phyloP scores from a whole-genome alignment of 2,329 filamentous ascomycete genomes.

The Epicoccum sorghinum region DNA sequence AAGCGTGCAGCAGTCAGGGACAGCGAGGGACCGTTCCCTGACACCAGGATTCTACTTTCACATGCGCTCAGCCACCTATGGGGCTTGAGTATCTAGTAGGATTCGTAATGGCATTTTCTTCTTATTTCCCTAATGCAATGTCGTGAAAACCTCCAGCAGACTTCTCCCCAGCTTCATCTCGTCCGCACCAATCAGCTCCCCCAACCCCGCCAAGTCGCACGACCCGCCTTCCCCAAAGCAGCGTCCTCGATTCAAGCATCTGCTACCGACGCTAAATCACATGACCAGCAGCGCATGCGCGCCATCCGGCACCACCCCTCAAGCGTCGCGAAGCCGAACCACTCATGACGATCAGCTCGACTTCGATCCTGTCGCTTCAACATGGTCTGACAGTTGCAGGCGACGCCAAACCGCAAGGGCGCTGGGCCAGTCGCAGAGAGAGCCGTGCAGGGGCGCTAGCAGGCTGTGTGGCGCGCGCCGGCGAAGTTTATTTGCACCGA shows the following conservation, averaged over 20 bases:
- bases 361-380: slow-evolving; percentile 4
- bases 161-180: slow-evolving; percentile 15
- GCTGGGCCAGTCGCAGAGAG: not conserved
- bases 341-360: slow-evolving; percentile 7
- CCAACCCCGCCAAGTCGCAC: slow-evolving; percentile 7
- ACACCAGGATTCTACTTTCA: too few relatives aligned
- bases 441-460: slow-evolving; percentile 1
- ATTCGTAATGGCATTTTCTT: too few relatives aligned
- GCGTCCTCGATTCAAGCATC: not conserved
- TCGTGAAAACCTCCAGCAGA: slow-evolving; percentile 7
- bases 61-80: too few relatives aligned
- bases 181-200: slow-evolving; percentile 8
- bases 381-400: slow-evolving; percentile 16
- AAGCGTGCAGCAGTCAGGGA: too few relatives aligned
- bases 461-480: slow-evolving; percentile 13
- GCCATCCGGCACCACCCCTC: slow-evolving; percentile 13
- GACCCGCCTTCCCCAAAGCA: not conserved
- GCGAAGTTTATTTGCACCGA: slow-evolving; percentile 19
- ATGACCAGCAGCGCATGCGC: slow-evolving; percentile 13
- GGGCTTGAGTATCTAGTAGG: too few relatives aligned
- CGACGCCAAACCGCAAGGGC: slow-evolving; percentile 3
- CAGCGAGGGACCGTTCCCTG: too few relatives aligned
- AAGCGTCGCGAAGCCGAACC: slow-evolving; percentile 1
- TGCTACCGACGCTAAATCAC: slow-evolving; percentile 14
- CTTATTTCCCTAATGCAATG: too few relatives aligned